Evolutionary conservation across 2,329 filamentous ascomycete species (phyloP), one percentile per base, ranked within the genome.

Genomic region (Ustulina deusta): DNA sequence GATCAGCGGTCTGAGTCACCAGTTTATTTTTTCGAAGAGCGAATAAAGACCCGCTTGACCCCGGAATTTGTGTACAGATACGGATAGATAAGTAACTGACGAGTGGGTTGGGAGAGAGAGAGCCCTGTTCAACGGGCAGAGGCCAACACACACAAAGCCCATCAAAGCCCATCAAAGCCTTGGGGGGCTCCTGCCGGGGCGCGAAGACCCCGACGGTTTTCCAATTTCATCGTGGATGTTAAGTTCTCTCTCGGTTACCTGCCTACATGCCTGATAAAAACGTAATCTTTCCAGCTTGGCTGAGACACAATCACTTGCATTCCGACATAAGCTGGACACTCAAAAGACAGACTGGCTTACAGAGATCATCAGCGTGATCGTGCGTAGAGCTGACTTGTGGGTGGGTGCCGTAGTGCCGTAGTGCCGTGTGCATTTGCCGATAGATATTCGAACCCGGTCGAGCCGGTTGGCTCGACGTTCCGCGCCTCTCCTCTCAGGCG

Each of bases 1-100:
- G 38, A 34, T 60, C 11, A 40, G 52, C 52, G 20, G 25, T 59
- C 52, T 44, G 57, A 62, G 38, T 54, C 64, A 42, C 25, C 25
- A 60, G 32, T 36, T 38, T 32, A 46, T 22, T 62, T 59, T 46
- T 20, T 15, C 15, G 34, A 9, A 29, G 22, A 10, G 42, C 27
- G 29, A 36, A 25, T 17, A 59, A 46, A 60, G 65, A 68, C 65
- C 61, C 65, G 65, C 65, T 48, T 61, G 34, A 34, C 44, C 56
- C 34, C 49, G 56, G 57, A 61, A 63, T 60, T 25, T 7, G 29
- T 32, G 7, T 7, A 51, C 59, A 54, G 44, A 54, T 56, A 29
- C 44, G 22, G 32, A 55, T 22, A 20, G 54, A 27, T 42, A 42
- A 56, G 54, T 42, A 29, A 29, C 2, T 56, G 20, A 52, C 13